Base-by-base conservation (phyloP, 2,329 filamentous ascomycete genomes). In the Fusarium pseudocircinatum region DNA sequence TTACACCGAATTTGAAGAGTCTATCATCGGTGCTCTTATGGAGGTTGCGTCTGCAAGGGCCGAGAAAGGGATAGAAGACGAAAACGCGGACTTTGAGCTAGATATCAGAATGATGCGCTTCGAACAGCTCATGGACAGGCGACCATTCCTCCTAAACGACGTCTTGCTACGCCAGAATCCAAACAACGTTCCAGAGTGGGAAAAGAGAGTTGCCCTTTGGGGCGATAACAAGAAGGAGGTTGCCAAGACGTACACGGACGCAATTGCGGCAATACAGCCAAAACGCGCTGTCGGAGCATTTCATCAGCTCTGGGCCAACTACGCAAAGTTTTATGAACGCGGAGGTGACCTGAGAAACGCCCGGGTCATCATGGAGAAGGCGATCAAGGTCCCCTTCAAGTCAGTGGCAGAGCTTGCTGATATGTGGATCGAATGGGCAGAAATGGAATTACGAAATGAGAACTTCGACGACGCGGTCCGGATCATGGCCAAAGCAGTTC, bases 381-480 rank as follows among this genome's bases (percentile, higher is more conserved):
- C 96, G 20, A 94, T 97, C 79, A 98, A 98, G 80, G 96, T 99
- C 2, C 95, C 96, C 0, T 99, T 97, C 87, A 98, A 97, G 80
- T 97, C 95, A 2, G 96, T 99, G n/a, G 91, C 93, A 36, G 96
- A 99, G 82, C 87, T 99, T 65, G 96, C 96, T 26, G 96, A 99
- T 79, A 97, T 96, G 89, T 99, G 96, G 96, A 97, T 97, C 73
- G 95, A 97, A 83, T 99, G 96, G 96, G 96, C 97, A 2, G 96
- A 99, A 83, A 94, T 99, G 93, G 96, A 99, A 82, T 87, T 99
- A 54, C 93, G 96, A 54, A 95, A 95, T 78, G 95, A 98, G 78
- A 97, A 98, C 79, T 98, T 98, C 74, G 95, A 98, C 80, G 93
- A 94, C 78, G 96, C 97, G 7, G 92, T 98, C 71, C 92, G 93